Base-by-base conservation (phyloP, 345 rosid genomes). In the Cardiospermum halicacabum region DNA sequence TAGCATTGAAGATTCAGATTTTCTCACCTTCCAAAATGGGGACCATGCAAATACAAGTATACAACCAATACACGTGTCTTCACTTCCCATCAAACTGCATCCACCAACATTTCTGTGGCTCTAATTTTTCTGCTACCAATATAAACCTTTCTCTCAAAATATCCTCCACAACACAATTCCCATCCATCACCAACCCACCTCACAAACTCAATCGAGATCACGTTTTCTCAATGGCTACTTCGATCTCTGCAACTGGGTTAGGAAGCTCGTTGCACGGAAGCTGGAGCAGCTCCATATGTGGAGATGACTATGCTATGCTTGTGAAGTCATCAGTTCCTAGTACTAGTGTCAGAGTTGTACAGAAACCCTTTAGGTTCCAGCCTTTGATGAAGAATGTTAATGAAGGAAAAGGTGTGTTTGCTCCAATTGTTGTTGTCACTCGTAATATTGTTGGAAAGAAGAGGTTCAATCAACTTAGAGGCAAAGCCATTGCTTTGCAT, bases 401-500 rank as follows among this genome's bases (percentile, higher is more conserved):
- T 6, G 99, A 91, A 82, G 99, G 99, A 58, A 94, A 91, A 74
- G 99, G 99, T 3, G 8, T 94, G 47, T 94, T 94, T 48, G 97
- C 96, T 1, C 99, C 99, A 0, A 3, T 72, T 26, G 96, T 91
- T 36, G 95, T 94, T 65, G 60, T 88, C 7, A 79, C 96, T 0
- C 85, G 96, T 34, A 78, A 85, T 60, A 16, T 88, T 16, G 56
- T 88, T 18, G 99, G 97, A 54, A 94, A 87, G 81, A 94, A 91
- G 72, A 81, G 75, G 70, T 94, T 94, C 77, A 90, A 90, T 72
- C 99, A 94, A 84, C 69, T 90, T 25, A 69, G 99, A 65, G 99
- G 99, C 66, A 94, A 94, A 81, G 99, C 97, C 18, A 90, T 94
- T 72, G 96, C 99, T 30, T 77, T 90, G 45, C 99, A 94, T 77